Base-by-base conservation (phyloP, 1,139 yeast genomes). In the Candida sanyaensis region DNA sequence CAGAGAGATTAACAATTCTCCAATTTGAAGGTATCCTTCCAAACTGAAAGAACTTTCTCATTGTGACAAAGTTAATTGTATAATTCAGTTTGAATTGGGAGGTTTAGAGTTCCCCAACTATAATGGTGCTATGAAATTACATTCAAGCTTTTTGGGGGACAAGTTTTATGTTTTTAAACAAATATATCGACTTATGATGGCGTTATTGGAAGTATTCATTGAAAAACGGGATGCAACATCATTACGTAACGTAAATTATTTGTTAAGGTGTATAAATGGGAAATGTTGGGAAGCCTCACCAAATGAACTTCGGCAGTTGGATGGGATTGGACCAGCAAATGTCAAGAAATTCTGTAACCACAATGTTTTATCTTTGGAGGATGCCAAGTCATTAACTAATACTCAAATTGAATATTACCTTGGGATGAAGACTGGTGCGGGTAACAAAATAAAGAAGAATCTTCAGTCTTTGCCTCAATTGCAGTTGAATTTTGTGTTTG, bases 261-360 rank as follows among this genome's bases (percentile, higher is more conserved):
- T 79, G 9, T 53, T 60, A 2, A 59, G 80, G 45, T 71, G 76
- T 40, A 49, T 77, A 3, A 57, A 58, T 40, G 77, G 77, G 0
- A 67, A 63, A 48, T 68, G 81, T 21, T 79, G 84, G 84, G 82
- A 77, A 52, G 71, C 68, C 42, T 59, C 74, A 0, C 62, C 76
- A 0, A 63, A 68, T 55, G 71, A 71, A 8, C 57, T 79, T 26
- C 62, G 72, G 45, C 84, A 80, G 48, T 49, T 79, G 13, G 73
- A 72, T 26, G 75, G 75, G 5, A 58, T 80, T 24, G 81, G 79
- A 0, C 51, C 69, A 2, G 70, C 64, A 0, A 63, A 69, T 24
- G 69, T 75, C 0, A 62, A 69, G 42, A 71, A 65, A 40, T 63
- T 79, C 42, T 60, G 64, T 0, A 66, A 61, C 17, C 68, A 68